These are phyloP conservation scores for Emergomyces orientalis DNA, from an alignment of 2,329 filamentous ascomycete genomes.

Conservation along the genomic window DNA sequence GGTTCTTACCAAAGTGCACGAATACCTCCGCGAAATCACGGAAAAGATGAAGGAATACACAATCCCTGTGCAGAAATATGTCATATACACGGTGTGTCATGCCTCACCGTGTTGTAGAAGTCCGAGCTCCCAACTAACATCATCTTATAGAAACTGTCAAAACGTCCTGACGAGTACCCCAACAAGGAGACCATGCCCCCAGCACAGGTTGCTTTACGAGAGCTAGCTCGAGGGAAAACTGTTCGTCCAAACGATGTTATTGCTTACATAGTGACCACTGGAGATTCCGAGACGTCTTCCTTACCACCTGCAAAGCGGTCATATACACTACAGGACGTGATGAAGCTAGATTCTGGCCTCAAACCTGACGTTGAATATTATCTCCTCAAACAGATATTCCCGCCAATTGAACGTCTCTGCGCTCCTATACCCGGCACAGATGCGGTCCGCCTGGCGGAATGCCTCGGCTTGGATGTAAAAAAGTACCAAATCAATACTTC, in stretches of 20 bases:
- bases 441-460: slow-evolving; percentile 79
- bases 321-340: slow-evolving; percentile 73
- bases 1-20: slow-evolving; percentile 82
- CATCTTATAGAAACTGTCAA: slow-evolving; percentile 66
- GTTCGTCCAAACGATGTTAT: slow-evolving; percentile 94
- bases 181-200: slow-evolving; percentile 94
- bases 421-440: slow-evolving; percentile 93
- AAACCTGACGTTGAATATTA: slow-evolving; percentile 96
- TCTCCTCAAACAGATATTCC: slow-evolving; percentile 95
- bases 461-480: slow-evolving; percentile 79
- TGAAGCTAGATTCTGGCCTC: slow-evolving; percentile 65
- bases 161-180: slow-evolving; percentile 84
- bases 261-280: slow-evolving; percentile 78
- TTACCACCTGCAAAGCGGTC: slow-evolving; percentile 72
- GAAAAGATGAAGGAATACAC: slow-evolving; percentile 73
- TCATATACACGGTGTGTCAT: slow-evolving; percentile 67
- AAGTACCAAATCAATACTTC: slow-evolving; percentile 69
- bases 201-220: slow-evolving; percentile 85
- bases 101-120: neutral
- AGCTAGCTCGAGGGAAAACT: slow-evolving; percentile 75
- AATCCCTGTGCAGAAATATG: slow-evolving; percentile 77
- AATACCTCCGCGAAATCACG: slow-evolving; percentile 78
- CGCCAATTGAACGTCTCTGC: slow-evolving; percentile 92
- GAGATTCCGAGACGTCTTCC: slow-evolving; percentile 52
- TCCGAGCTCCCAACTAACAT: slow-evolving; percentile 15